phyloP scores from a whole-genome alignment of 169 alveolate species.

The Plasmodium ovale region DNA sequence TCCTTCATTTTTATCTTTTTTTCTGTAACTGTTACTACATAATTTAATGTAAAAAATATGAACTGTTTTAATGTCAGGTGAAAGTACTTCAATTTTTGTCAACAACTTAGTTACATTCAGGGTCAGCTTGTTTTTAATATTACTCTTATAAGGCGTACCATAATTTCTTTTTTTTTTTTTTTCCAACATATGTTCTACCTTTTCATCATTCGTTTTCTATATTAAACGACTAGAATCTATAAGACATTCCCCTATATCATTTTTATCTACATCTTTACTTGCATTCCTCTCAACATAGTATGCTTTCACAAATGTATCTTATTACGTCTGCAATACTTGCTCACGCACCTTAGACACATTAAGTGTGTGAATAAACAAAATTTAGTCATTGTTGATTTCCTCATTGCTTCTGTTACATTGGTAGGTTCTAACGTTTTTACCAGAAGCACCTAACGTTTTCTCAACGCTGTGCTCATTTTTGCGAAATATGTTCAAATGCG shows the following conservation, averaged over 20 bases:
- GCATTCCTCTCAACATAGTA: neutral
- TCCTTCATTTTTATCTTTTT: neutral
- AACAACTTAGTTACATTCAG: constrained; percentile 30
- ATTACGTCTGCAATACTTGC: constrained; percentile 32
- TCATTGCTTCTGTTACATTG: constrained; percentile 29
- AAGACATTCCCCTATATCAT: constrained; percentile 49
- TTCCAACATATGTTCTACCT: constrained; percentile 15
- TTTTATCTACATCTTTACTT: neutral
- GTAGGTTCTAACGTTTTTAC: constrained; percentile 12
- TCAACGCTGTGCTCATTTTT: too few relatives aligned
- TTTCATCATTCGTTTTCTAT: constrained; percentile 10
- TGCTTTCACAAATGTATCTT: constrained; percentile 37
- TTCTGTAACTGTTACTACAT: neutral
- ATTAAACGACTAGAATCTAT: neutral
- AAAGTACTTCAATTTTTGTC: constrained; percentile 56
- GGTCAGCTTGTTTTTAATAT: constrained; percentile 52
- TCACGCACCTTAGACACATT: constrained; percentile 54
- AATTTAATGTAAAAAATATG: constrained; percentile 34
- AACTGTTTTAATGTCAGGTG: constrained; percentile 38
- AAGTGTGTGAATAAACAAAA: constrained; percentile 45
- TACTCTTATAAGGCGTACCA: constrained; percentile 26
- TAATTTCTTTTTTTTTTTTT: constrained; percentile 43
- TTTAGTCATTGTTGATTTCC: constrained; percentile 37
- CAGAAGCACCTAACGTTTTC: too few relatives aligned
- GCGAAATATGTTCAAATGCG: too few relatives aligned